Conservation (phyloP, 2,329 filamentous ascomycete species). For the Sporothrix phasma region DNA sequence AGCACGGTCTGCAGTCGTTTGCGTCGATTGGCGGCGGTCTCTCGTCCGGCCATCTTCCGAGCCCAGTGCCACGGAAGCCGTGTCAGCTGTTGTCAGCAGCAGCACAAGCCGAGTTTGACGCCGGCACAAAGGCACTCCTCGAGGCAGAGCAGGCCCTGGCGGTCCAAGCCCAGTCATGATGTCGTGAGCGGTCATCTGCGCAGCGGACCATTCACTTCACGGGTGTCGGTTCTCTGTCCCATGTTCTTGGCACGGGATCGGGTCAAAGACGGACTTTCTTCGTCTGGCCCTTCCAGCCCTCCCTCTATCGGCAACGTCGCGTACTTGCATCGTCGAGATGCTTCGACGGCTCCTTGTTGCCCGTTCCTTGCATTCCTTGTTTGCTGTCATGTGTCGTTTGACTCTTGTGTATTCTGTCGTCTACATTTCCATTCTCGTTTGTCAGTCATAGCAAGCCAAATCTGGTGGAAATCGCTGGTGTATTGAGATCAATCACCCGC, state of each 20-base stretch:
- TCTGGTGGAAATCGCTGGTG: background rate
- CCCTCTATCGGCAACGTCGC: too few species aligned
- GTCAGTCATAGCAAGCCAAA: background rate
- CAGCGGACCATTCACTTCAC: too few species aligned
- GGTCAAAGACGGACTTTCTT: too few species aligned
- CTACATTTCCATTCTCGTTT: background rate
- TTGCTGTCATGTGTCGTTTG: too few species aligned
- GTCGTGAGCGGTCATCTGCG: too few species aligned
- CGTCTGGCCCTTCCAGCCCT: too few species aligned
- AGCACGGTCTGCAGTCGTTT: constrained; percentile 31
- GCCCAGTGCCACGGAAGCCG: constrained; percentile 9
- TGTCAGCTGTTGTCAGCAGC: constrained; percentile 6
- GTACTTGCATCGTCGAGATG: too few species aligned
- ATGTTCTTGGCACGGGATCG: too few species aligned
- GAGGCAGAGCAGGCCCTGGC: background rate
- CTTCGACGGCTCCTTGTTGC: too few species aligned
- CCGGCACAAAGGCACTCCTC: constrained; percentile 2
- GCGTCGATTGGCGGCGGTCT: background rate
- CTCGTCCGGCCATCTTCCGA: background rate
- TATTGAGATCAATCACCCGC: constrained; percentile 1
- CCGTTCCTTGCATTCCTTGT: too few species aligned
- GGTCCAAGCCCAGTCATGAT: background rate
- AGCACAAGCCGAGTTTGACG: constrained; percentile 14
- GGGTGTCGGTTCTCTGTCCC: too few species aligned
- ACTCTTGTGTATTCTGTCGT: too few species aligned